Percentiles rank a stretch among this genome's conserved stretches.
These are phyloP conservation scores for Endocalyx cinctus DNA, from an alignment of 2,329 filamentous ascomycete species.

Conservation along the genomic window DNA sequence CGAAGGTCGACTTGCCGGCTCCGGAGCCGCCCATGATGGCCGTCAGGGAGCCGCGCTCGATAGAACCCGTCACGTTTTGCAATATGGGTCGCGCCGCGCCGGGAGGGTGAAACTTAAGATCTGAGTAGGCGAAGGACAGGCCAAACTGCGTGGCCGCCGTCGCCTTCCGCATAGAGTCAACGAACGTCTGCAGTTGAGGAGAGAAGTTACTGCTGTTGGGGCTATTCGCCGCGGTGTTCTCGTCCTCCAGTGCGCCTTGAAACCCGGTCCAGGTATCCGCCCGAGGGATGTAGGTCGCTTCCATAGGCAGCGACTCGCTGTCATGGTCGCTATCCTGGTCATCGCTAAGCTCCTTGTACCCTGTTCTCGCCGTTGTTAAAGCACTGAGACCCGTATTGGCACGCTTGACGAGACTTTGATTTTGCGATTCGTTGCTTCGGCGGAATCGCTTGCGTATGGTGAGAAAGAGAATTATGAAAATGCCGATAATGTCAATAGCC, in stretches of 20 bases:
- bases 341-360: conserved; percentile 29
- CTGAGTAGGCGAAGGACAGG: conserved; percentile 47
- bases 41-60: conserved; percentile 49
- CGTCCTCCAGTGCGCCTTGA: conserved; percentile 31
- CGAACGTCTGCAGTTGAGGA: conserved; percentile 42
- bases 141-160: conserved; percentile 48
- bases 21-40: conserved; percentile 57
- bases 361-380: conserved; percentile 25
- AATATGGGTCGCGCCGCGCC: conserved; percentile 41
- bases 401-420: conserved; percentile 13
- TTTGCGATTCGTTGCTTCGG: conserved; percentile 23
- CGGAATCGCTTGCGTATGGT: conserved; percentile 31
- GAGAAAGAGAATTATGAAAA: conserved; percentile 31
- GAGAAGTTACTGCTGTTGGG: conserved; percentile 28
- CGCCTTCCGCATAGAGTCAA: conserved; percentile 48
- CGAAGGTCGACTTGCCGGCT: conserved; percentile 56
- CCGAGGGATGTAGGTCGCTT: conserved; percentile 25
- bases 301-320: conserved; percentile 31
- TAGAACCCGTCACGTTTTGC: conserved; percentile 49
- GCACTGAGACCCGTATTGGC: conserved; percentile 22
- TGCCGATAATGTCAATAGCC: conserved; percentile 37
- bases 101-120: conserved; percentile 45
- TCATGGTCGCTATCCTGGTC: conserved; percentile 32
- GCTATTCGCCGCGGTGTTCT: conserved; percentile 20
- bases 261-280: conserved; percentile 29